Percentiles rank a stretch among this genome's conserved stretches.
These are phyloP conservation scores for Alternaria incomplexa DNA, from an alignment of 2,329 filamentous ascomycete genomes.

Conservation along the genomic window DNA sequence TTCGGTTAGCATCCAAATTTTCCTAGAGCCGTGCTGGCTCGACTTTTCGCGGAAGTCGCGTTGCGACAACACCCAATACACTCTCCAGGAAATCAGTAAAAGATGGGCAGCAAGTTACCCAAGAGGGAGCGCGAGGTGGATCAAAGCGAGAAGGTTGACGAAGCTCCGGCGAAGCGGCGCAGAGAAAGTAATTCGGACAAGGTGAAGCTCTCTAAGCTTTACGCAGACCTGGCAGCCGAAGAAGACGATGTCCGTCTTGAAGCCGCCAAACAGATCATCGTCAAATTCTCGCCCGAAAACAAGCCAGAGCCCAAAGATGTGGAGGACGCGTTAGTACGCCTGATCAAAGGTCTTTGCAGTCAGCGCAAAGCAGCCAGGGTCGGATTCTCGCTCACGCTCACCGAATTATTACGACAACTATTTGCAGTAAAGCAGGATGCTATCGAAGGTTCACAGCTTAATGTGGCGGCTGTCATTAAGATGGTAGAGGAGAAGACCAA, in stretches of 20 bases:
- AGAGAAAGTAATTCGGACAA: constrained; percentile 49
- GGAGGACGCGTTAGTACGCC: constrained; percentile 50
- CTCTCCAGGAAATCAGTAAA: not conserved
- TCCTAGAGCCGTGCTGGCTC: constrained; percentile 11
- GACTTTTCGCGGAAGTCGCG: constrained; percentile 10
- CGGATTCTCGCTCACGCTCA: constrained; percentile 87
- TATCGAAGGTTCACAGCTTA: constrained; percentile 45
- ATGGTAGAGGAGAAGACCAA: constrained; percentile 61
- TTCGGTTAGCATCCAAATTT: constrained; percentile 12
- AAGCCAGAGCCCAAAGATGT: constrained; percentile 47
- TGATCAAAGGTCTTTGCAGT: constrained; percentile 89
- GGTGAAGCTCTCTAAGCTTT: constrained; percentile 53
- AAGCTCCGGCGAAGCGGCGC: constrained; percentile 38
- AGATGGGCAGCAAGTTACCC: constrained; percentile 34
- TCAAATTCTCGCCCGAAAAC: constrained; percentile 49
- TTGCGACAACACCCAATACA: constrained; percentile 6
- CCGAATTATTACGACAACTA: constrained; percentile 77
- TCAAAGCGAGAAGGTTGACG: constrained; percentile 20
- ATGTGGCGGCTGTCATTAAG: constrained; percentile 54
- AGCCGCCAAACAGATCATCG: constrained; percentile 54
- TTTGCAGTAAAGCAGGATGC: constrained; percentile 56
- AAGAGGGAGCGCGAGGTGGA: constrained; percentile 37
- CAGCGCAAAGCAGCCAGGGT: constrained; percentile 85
- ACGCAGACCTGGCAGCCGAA: constrained; percentile 56
- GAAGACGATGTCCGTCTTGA: constrained; percentile 51